Percentiles rank a stretch among this genome's conserved stretches.
These are phyloP conservation scores for Botryobasidium botryosum DNA, from an alignment of 768 basidiomycete species.

Conservation along the genomic window DNA sequence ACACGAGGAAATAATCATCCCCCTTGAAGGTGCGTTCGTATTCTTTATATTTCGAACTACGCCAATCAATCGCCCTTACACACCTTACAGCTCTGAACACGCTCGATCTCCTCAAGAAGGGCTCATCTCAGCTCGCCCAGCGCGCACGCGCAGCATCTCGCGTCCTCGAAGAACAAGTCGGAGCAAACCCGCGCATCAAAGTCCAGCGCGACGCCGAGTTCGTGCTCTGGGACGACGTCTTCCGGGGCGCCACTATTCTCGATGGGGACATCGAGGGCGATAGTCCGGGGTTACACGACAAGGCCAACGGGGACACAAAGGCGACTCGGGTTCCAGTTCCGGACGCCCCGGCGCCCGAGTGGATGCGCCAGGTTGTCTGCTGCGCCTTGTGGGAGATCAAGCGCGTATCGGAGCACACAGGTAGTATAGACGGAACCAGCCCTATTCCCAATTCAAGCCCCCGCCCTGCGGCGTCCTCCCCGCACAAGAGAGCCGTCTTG, in stretches of 20 bases:
- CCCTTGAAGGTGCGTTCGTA: constrained; percentile 59
- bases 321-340: background rate
- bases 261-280: constrained; percentile 7
- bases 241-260: constrained; percentile 23
- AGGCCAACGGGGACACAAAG: background rate
- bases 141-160: constrained; percentile 78
- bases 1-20: constrained; percentile 63
- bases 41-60: background rate
- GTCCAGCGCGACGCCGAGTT: constrained; percentile 74
- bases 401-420: constrained; percentile 15
- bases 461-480: constrained; percentile 2
- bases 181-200: constrained; percentile 60
- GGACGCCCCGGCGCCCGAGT: constrained; percentile 43
- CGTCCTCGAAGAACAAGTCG: constrained; percentile 75
- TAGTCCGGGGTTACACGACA: background rate
- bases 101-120: constrained; percentile 85
- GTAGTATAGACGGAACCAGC: background rate
- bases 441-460: background rate
- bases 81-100: constrained; percentile 62
- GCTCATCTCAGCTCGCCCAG: constrained; percentile 56
- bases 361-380: constrained; percentile 71
- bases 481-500: constrained; percentile 33
- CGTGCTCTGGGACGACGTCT: constrained; percentile 65
- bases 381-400: constrained; percentile 66
- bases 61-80: background rate